These are phyloP conservation scores for Wickerhamiella kurtzmanii DNA, from an alignment of 805 yeast species.

Conservation along the genomic window DNA sequence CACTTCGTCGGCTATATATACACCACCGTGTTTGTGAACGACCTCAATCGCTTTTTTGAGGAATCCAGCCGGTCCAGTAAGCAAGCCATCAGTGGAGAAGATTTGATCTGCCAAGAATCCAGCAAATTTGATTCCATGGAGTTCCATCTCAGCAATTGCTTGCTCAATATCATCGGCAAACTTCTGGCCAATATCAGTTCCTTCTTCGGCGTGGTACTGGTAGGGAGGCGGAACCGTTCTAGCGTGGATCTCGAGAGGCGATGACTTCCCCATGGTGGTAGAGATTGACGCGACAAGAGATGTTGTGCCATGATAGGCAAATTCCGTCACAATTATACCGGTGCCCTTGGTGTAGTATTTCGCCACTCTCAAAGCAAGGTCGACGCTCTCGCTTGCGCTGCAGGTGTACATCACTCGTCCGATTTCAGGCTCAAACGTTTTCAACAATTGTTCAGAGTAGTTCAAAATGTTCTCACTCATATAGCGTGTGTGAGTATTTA, in stretches of 20 bases:
- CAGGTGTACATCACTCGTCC: slow-evolving; percentile 9
- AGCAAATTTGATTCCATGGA: slow-evolving; percentile 12
- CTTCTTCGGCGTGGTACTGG: slow-evolving; percentile 4
- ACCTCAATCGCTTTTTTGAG: slow-evolving; percentile 5
- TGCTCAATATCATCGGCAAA: slow-evolving; percentile 10
- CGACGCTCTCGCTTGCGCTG: slow-evolving; percentile 12
- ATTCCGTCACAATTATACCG: slow-evolving; percentile 9
- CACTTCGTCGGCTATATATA: slow-evolving; percentile 12
- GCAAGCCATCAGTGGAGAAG: slow-evolving; percentile 10
- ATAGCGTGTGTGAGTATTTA: slow-evolving; percentile 13
- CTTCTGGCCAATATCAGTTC: slow-evolving; percentile 7
- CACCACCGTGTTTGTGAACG: slow-evolving; percentile 7
- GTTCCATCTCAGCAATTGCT: slow-evolving; percentile 8
- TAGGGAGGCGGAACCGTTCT: slow-evolving; percentile 9
- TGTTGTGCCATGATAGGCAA: slow-evolving; percentile 11
- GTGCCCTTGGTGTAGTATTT: slow-evolving; percentile 11
- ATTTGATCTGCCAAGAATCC: slow-evolving; percentile 9
- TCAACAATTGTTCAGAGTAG: slow-evolving; percentile 6
- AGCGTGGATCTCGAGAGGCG: slow-evolving; percentile 7
- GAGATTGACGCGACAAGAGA: slow-evolving; percentile 10
- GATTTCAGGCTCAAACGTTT: slow-evolving; percentile 6
- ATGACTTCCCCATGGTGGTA: slow-evolving; percentile 7
- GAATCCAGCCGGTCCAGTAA: slow-evolving; percentile 7
- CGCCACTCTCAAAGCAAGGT: slow-evolving; percentile 9
- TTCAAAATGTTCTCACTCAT: slow-evolving; percentile 7